phyloP scores from a whole-genome alignment of 1,139 yeast species.

The Lodderomyces metapsilosis region DNA sequence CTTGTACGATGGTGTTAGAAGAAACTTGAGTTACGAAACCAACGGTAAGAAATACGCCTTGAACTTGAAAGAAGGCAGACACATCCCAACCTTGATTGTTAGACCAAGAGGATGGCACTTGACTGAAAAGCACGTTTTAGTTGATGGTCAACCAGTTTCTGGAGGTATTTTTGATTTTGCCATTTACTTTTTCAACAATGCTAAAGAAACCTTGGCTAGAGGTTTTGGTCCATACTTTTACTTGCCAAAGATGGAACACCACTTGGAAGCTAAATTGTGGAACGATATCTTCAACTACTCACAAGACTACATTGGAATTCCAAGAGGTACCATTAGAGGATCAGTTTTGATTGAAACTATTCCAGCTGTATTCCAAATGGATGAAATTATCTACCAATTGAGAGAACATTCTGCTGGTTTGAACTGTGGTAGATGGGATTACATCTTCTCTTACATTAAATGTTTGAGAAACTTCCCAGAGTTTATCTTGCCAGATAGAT shows the following conservation, averaged over 20 bases:
- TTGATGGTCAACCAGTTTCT: slow-evolving; percentile 73
- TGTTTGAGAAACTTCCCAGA: slow-evolving; percentile 53
- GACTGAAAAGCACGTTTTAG: slow-evolving; percentile 66
- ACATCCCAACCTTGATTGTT: slow-evolving; percentile 70
- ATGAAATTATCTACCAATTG: slow-evolving; percentile 73
- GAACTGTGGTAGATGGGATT: slow-evolving; percentile 85
- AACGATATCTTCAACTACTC: slow-evolving; percentile 69
- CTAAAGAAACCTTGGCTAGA: slow-evolving; percentile 54
- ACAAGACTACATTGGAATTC: slow-evolving; percentile 64
- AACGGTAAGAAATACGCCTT: slow-evolving; percentile 64
- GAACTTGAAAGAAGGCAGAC: slow-evolving; percentile 44
- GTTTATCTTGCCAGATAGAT: slow-evolving; percentile 68
- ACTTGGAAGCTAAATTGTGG: slow-evolving; percentile 77
- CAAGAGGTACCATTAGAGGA: slow-evolving; percentile 74
- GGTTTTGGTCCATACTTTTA: slow-evolving; percentile 79
- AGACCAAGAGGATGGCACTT: slow-evolving; percentile 90
- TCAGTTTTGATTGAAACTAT: slow-evolving; percentile 78
- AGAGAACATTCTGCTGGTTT: slow-evolving; percentile 74
- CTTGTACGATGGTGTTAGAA: slow-evolving; percentile 81
- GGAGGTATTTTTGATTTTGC: slow-evolving; percentile 81
- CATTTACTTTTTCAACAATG: slow-evolving; percentile 72
- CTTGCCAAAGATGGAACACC: slow-evolving; percentile 80
- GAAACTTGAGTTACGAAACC: slow-evolving; percentile 55
- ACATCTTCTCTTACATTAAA: slow-evolving; percentile 72
- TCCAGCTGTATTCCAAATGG: slow-evolving; percentile 79